These are phyloP conservation scores for Cardamine chenopodiifolia DNA, from an alignment of 345 rosid genomes.

Conservation along the genomic window DNA sequence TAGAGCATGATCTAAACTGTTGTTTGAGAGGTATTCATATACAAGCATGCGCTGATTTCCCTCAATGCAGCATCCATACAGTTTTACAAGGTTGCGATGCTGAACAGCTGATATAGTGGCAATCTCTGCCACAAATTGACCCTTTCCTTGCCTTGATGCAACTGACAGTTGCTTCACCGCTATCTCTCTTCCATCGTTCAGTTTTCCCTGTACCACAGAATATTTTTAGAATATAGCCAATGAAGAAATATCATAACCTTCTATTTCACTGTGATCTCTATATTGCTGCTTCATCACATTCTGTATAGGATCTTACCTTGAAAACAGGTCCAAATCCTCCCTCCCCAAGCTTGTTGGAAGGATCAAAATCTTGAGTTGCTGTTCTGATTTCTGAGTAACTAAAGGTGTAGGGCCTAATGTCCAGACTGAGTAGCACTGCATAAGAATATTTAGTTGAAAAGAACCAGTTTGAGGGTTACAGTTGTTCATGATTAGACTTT, in stretches of 20 bases:
- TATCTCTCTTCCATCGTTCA: conserved; percentile 61
- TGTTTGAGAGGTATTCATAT: conserved; percentile 70
- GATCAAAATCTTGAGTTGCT: conserved; percentile 67
- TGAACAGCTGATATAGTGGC: conserved; percentile 75
- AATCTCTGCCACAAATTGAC: conserved; percentile 71
- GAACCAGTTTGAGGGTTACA: background rate
- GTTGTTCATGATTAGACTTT: conserved; percentile 12
- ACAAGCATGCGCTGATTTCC: conserved; percentile 65
- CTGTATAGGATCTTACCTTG: conserved; percentile 46
- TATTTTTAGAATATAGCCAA: conserved; percentile 15
- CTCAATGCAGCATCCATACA: conserved; percentile 70
- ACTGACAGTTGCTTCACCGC: conserved; percentile 76
- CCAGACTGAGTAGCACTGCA: conserved; percentile 59
- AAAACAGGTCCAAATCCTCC: conserved; percentile 86
- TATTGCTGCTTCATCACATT: background rate
- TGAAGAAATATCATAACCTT: conserved; percentile 11
- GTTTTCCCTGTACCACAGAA: conserved; percentile 42
- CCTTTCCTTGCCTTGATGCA: conserved; percentile 70
- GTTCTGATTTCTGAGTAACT: conserved; percentile 58
- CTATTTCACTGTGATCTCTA: background rate
- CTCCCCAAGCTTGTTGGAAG: conserved; percentile 74
- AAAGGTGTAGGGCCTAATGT: conserved; percentile 63
- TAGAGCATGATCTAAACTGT: conserved; percentile 74
- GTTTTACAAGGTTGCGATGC: conserved; percentile 72
- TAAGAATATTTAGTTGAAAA: conserved; percentile 10